phyloP scores from a whole-genome alignment of 1,284 basidiomycete species.

The Takashimella koratensis region DNA sequence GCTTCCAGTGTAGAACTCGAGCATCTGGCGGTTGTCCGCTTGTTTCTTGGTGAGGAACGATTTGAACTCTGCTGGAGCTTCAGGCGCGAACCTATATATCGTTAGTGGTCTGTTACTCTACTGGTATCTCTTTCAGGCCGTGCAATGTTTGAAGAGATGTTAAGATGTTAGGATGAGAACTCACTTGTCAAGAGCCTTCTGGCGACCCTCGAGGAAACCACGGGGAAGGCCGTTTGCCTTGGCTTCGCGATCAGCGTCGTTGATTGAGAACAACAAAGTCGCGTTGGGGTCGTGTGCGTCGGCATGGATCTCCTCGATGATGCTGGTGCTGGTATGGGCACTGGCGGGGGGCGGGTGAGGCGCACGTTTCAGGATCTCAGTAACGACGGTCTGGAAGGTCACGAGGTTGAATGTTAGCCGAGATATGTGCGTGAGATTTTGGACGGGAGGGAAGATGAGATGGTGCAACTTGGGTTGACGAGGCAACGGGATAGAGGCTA shows the following conservation, averaged over 20 bases:
- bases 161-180: neutral
- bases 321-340: conserved; percentile 34
- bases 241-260: conserved; percentile 56
- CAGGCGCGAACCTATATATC: conserved; percentile 47
- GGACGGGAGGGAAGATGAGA: neutral
- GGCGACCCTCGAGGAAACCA: conserved; percentile 53
- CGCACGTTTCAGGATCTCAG: conserved; percentile 54
- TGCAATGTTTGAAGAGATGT: conserved; percentile 32
- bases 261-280: conserved; percentile 52
- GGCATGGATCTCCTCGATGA: conserved; percentile 53
- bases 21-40: conserved; percentile 52
- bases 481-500: no score
- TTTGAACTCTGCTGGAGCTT: conserved; percentile 54
- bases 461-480: no score
- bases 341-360: conserved; percentile 43
- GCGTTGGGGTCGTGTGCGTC: conserved; percentile 60
- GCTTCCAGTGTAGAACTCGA: conserved; percentile 39
- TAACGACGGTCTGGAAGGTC: conserved; percentile 49
- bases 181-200: conserved; percentile 40
- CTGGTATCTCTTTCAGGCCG: conserved; percentile 16
- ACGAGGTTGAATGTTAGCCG: no score
- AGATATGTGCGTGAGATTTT: neutral
- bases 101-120: conserved; percentile 35
- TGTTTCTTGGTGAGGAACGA: conserved; percentile 58
- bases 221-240: conserved; percentile 50